phyloP scores from a whole-genome alignment of 78 protist species.

The Emiliania huxleyi region DNA sequence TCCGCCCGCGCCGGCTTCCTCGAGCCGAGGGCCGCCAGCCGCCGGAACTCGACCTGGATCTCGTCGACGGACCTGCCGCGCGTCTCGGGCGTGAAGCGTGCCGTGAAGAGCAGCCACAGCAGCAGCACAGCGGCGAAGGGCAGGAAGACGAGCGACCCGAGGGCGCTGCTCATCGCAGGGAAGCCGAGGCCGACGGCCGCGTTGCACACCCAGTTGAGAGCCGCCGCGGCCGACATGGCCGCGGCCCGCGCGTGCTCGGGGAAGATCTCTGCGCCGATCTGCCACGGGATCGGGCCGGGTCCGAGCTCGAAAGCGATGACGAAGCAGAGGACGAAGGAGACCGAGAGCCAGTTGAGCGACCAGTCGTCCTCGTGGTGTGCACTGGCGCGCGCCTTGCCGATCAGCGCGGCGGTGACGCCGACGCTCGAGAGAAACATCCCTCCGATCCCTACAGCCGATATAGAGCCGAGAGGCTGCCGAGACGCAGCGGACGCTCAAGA shows the following conservation, averaged over 20 bases:
- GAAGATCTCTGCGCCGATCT: background rate
- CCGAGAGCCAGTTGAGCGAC: too few relatives aligned
- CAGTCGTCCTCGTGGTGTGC: too few relatives aligned
- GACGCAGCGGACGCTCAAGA: too few relatives aligned
- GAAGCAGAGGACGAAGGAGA: background rate
- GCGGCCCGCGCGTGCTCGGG: background rate
- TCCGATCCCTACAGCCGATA: too few relatives aligned
- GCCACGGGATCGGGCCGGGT: background rate
- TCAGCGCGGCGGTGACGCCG: background rate
- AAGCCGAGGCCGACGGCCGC: background rate
- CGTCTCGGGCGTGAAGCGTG: background rate
- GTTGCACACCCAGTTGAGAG: background rate
- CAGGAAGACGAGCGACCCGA: background rate
- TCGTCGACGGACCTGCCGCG: background rate
- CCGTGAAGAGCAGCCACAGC: background rate
- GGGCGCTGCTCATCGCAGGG: background rate
- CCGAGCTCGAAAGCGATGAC: background rate
- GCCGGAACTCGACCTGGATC: background rate
- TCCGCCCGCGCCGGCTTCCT: too few relatives aligned
- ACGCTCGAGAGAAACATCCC: background rate
- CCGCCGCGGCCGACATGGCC: background rate
- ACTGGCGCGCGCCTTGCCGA: background rate
- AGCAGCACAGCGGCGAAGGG: background rate
- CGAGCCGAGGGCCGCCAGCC: too few relatives aligned
- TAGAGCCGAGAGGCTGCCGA: too few relatives aligned